Base-by-base conservation (phyloP, 495 filamentous ascomycete species). In the Penicillium malachiteum region DNA sequence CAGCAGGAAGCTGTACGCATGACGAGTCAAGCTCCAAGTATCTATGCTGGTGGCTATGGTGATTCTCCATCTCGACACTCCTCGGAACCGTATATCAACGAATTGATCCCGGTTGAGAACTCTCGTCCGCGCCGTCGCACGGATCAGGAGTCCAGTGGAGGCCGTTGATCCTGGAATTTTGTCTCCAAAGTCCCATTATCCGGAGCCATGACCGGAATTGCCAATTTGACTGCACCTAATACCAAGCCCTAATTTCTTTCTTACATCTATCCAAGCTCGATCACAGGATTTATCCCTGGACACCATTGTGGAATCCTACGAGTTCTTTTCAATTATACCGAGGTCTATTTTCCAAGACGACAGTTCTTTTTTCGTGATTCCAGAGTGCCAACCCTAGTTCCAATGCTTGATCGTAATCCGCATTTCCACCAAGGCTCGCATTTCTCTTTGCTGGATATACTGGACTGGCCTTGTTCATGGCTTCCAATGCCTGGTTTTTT, bases 1-100 rank as follows among this genome's bases (percentile, higher is more conserved):
- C 71, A 66, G 32, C 75, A 81, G 52, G 78, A 79, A 55, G 74
- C 79, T 6, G 61, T 74, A 33, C 72, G 78, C 11, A 82, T 82
- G 79, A 56, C 70, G 9, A 66, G 63, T 17, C 67, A 73, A 11
- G 57, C 6, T 11, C 43, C 6, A n/a, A 44, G 47, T 48, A 39
- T 46, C 33, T 26, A 32, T 43, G 34, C 49, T 6, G 44, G 35
- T 34, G 42, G 40, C 41, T 56, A 50, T 42, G 56, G 57, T 34
- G 50, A 56, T 21, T 57, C 63, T 8, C 50, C 60, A 30, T 57
- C 63, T 8, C 50, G 62, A 30, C 55, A 71, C 3, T 40, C 54
- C 7, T 50, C 67, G 34, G 75, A 81, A 51, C 70, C 73, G 0
- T 82, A 78, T 56, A 80, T 82, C 63, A 81, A 81, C 57, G 71